These are phyloP conservation scores for Clarkia xantiana DNA, from an alignment of 345 rosid genomes.

Conservation along the genomic window DNA sequence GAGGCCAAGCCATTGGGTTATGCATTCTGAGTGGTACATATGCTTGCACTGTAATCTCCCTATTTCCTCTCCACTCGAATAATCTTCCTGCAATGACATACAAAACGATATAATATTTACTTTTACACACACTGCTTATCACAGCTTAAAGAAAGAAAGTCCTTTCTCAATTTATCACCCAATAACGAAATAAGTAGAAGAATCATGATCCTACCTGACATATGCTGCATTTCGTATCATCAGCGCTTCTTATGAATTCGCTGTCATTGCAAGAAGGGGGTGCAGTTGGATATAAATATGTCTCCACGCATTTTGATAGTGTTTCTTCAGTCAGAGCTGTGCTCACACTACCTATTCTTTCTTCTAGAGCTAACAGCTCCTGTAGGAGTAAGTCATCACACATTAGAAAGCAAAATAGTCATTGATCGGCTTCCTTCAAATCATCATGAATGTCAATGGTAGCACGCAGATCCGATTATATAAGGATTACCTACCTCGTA, in stretches of 20 bases:
- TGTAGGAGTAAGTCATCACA: constrained; percentile 10
- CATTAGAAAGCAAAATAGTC: no score
- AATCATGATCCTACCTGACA: constrained; percentile 49
- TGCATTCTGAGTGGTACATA: constrained; percentile 45
- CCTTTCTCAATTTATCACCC: no score
- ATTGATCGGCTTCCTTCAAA: no score
- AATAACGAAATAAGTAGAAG: no score
- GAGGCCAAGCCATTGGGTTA: constrained; percentile 71
- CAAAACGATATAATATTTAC: no score
- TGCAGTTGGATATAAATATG: constrained; percentile 27
- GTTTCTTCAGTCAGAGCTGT: constrained; percentile 86
- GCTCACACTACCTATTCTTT: constrained; percentile 90
- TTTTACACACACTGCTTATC: no score
- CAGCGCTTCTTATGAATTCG: no score
- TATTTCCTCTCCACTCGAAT: constrained; percentile 51
- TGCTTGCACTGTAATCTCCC: constrained; percentile 80
- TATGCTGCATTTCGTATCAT: constrained; percentile 68
- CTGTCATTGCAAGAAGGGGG: no score
- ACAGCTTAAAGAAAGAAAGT: not conserved
- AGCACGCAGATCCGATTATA: no score
- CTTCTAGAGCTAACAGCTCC: constrained; percentile 93
- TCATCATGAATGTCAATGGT: no score
- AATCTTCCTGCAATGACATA: constrained; percentile 58
- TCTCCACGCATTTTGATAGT: constrained; percentile 48
- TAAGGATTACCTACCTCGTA: constrained; percentile 46